Percentiles rank a stretch among this genome's conserved stretches.
phyloP scores from a whole-genome alignment of 2,329 filamentous ascomycete species.

The Rosellinia necatrix region DNA sequence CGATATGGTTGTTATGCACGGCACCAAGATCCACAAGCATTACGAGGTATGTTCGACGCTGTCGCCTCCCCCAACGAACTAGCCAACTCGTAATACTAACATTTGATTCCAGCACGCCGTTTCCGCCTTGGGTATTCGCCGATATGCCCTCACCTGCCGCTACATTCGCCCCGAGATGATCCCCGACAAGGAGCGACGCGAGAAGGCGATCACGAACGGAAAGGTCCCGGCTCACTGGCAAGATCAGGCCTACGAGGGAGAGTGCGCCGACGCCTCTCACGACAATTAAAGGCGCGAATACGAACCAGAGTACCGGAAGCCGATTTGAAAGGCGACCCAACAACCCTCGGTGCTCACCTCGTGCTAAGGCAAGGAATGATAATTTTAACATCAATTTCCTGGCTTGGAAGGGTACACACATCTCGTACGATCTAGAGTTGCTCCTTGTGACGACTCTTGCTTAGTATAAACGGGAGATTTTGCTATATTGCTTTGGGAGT shows the following conservation, averaged over 20 bases:
- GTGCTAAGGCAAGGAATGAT: too few relatives aligned
- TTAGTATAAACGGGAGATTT: too few relatives aligned
- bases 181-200: slow-evolving; percentile 10
- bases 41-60: slow-evolving; percentile 53
- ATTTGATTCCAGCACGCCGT: slow-evolving; percentile 23
- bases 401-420: too few relatives aligned
- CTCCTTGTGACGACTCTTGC: too few relatives aligned
- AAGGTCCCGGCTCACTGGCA: slow-evolving; percentile 24
- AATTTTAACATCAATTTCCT: too few relatives aligned
- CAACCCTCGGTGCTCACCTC: too few relatives aligned
- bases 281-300: background rate
- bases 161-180: slow-evolving; percentile 29
- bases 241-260: slow-evolving; percentile 21
- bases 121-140: slow-evolving; percentile 10
- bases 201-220: slow-evolving; percentile 20
- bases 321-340: too few relatives aligned
- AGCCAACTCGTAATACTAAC: slow-evolving; percentile 16
- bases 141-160: slow-evolving; percentile 28
- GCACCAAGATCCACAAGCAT: slow-evolving; percentile 59
- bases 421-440: too few relatives aligned
- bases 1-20: slow-evolving; percentile 69
- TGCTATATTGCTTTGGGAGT: too few relatives aligned
- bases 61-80: background rate
- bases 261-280: background rate
- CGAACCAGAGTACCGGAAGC: too few relatives aligned